Percentiles rank a stretch among this genome's conserved stretches.
Evolutionary conservation across 441 rosid genomes (phyloP).

Genomic region (Gossypium davidsonii): DNA sequence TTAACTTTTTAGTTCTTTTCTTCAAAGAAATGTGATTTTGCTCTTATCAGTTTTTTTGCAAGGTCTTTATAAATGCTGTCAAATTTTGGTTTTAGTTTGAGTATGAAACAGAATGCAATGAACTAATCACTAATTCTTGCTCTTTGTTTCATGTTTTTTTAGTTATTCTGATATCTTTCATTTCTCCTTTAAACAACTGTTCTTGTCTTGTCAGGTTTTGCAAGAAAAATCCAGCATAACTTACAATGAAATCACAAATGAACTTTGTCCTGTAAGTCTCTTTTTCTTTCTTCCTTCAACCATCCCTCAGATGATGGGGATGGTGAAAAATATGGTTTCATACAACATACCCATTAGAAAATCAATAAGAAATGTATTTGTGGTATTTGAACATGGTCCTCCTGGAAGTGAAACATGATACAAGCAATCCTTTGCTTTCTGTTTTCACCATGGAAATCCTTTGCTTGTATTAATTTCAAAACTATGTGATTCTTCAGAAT

Average conservation of each 20-base stretch:
- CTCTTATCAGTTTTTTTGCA: background rate
- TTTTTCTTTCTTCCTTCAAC: constrained; percentile 15
- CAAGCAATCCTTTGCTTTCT: background rate
- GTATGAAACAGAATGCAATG: no score
- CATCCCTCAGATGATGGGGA: background rate
- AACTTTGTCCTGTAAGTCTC: constrained; percentile 81
- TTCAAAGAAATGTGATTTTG: no score
- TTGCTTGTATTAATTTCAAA: background rate
- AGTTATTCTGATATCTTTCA: background rate
- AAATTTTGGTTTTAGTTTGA: background rate
- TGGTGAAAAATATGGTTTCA: background rate
- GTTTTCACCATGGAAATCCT: background rate
- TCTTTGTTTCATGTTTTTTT: background rate
- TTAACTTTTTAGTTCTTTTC: background rate
- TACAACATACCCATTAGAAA: no score
- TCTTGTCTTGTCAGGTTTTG: constrained; percentile 53
- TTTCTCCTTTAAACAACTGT: background rate
- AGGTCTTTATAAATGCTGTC: background rate
- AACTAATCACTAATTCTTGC: background rate
- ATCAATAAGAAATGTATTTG: background rate
- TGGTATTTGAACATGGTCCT: background rate
- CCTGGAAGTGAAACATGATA: background rate
- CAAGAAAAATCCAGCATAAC: constrained; percentile 89
- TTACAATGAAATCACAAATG: constrained; percentile 84
- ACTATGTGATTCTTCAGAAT: background rate